These are phyloP conservation scores for Takakia lepidozioides DNA, from an alignment of 225 moss, liverwort and hornwort genomes.

Conservation along the genomic window DNA sequence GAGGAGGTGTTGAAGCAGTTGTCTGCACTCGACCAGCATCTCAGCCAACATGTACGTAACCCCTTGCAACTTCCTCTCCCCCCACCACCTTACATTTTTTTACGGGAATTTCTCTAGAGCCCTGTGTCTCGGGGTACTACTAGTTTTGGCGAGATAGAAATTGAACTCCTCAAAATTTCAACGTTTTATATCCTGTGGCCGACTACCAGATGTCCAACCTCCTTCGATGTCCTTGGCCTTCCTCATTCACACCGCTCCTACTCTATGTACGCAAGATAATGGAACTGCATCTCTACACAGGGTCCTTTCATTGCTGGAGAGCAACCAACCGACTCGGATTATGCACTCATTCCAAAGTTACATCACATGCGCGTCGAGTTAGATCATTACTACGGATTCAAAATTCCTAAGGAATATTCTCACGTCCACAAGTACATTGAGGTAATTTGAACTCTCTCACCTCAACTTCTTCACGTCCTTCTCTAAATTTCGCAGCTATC, in stretches of 20 bases:
- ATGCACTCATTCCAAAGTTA: constrained; percentile 78
- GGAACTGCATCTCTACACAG: constrained; percentile 19
- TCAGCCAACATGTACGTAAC: constrained; percentile 42
- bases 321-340: constrained; percentile 74
- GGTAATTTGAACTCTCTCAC: no score
- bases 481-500: no score
- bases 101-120: no score
- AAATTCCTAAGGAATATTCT: constrained; percentile 46
- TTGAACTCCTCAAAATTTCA: background rate
- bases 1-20: constrained; percentile 51
- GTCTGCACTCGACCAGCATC: constrained; percentile 52
- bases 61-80: no score
- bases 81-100: no score
- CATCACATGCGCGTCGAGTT: constrained; percentile 60
- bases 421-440: constrained; percentile 64
- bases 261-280: no score
- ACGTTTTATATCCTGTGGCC: no score
- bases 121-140: no score
- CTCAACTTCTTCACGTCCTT: no score
- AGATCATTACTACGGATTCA: constrained; percentile 48
- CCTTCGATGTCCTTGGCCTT: background rate
- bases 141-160: background rate
- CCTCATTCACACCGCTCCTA: no score
- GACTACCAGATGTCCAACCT: background rate
- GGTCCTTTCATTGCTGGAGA: constrained; percentile 77